A percentile compares a stretch with the other conserved stretches of the same genome.
Conservation (phyloP, 208 protist species). For the Lotmaria passim region DNA sequence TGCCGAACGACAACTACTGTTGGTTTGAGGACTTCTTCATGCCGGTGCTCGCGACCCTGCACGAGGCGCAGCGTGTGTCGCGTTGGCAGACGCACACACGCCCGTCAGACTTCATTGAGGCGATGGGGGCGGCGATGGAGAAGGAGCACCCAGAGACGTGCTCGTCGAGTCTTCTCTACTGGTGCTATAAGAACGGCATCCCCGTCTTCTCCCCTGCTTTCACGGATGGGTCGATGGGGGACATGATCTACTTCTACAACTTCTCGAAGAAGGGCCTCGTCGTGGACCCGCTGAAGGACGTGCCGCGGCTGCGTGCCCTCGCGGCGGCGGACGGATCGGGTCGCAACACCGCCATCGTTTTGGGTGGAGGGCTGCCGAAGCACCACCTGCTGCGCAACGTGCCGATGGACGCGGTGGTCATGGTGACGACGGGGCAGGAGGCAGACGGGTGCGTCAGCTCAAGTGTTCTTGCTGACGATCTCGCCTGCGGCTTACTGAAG, state of each 20-base stretch:
- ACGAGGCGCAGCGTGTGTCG: conserved; percentile 89
- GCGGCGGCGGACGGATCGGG: conserved; percentile 15
- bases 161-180: conserved; percentile 97
- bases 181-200: conserved; percentile 98
- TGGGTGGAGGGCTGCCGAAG: conserved; percentile 87
- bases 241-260: conserved; percentile 99
- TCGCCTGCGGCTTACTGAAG: conserved; percentile 53
- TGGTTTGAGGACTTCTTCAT: conserved; percentile 99
- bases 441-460: conserved; percentile 88
- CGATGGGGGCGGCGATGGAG: conserved; percentile 94
- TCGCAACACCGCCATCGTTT: conserved; percentile 68
- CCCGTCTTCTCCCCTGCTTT: conserved; percentile 99
- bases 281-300: conserved; percentile 94
- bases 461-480: conserved; percentile 72
- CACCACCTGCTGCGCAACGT: conserved; percentile 80
- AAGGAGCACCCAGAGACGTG: conserved; percentile 88
- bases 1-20: conserved; percentile 99
- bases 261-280: conserved; percentile 97
- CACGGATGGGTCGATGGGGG: conserved; percentile 99
- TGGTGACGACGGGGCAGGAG: conserved; percentile 83
- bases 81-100: conserved; percentile 79
- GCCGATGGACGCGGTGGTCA: conserved; percentile 62
- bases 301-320: conserved; percentile 58
- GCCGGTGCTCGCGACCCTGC: conserved; percentile 95
- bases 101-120: conserved; percentile 97